A percentile compares a stretch with the other conserved stretches of the same genome.
These are phyloP conservation scores for Suillus subalutaceus DNA, from an alignment of 768 basidiomycete genomes.

Conservation along the genomic window DNA sequence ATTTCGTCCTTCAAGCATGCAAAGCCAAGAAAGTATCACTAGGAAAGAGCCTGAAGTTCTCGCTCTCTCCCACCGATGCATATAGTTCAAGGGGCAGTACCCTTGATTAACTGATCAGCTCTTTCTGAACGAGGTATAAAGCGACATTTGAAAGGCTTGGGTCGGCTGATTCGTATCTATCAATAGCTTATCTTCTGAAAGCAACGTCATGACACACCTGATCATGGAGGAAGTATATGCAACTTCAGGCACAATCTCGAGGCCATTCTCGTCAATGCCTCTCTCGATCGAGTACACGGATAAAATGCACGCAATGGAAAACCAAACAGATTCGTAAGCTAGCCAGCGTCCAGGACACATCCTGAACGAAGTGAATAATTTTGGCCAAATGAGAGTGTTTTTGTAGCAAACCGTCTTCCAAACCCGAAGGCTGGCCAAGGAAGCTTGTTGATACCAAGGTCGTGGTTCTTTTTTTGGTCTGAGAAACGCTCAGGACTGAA, in stretches of 20 bases:
- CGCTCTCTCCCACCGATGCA: neutral
- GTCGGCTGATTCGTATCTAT: conserved; percentile 34
- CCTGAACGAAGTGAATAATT: conserved; percentile 24
- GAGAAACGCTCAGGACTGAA: conserved; percentile 44
- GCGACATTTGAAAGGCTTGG: conserved; percentile 43
- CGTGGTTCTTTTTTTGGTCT: conserved; percentile 27
- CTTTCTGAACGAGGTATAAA: conserved; percentile 39
- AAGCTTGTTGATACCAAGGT: conserved; percentile 36
- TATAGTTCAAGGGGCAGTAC: conserved; percentile 5
- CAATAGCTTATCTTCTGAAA: conserved; percentile 3
- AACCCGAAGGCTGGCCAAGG: conserved; percentile 45
- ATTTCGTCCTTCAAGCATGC: neutral
- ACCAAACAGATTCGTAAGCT: conserved; percentile 47
- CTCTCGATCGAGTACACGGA: conserved; percentile 42
- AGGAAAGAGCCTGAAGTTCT: neutral
- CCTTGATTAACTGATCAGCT: conserved; percentile 34
- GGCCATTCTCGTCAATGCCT: conserved; percentile 36
- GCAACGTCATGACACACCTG: conserved; percentile 30
- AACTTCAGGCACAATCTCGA: conserved; percentile 34
- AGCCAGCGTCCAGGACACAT: conserved; percentile 49
- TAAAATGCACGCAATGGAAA: conserved; percentile 43
- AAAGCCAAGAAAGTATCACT: neutral
- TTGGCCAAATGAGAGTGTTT: neutral
- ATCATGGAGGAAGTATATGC: conserved; percentile 39
- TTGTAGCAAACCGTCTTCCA: conserved; percentile 37